Base-by-base conservation (phyloP, 352 stramenopile species). In the Phytophthora hibernalis region DNA sequence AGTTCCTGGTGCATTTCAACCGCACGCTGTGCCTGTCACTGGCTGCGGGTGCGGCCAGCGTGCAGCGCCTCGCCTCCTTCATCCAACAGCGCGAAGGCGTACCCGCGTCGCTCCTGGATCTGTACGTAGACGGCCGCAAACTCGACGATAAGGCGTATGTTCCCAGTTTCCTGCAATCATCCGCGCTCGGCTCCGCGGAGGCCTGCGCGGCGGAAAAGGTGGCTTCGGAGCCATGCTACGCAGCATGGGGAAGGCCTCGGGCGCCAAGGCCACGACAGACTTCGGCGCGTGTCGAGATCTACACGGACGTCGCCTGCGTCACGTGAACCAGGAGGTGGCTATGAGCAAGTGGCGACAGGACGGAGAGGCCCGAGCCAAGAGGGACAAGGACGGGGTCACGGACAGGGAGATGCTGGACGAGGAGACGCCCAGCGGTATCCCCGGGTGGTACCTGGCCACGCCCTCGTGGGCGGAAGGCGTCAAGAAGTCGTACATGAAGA, bases 321-420 rank as follows among this genome's bases (percentile, higher is more conserved):
- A 96, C 49, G 88, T 96, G 67, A 96, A 95, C 68, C 87, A 96
- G 52, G 87, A 96, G 67, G 85, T 96, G 59, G 83, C 83, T 1
- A 85, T 95, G 74, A 71, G 82, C 45, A 95, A 96, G 71, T 96
- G 86, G 88, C 74, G 65, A 15, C 70, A 93, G 43, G 83, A 93
- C 20, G 61, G 64, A 38, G 80, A 83, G 33, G 52, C 65, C 13
- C 84, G 87, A 22, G 74, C 78, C 38, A 65, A 80, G 35, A 72
- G 72, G 31, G 76, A 82, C 42, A 81, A 83, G 30, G 59, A 82
- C 8, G 81, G 75, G 33, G 47, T 93, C 11, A 75, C 72, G 9
- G 87, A 94, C 18, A 60, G 77, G 21, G 86, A 96, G 61, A 43
- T 89, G n/a, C 42, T 90, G 52, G 83, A 92, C 9, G 88, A 96